Evolutionary conservation across 225 moss, liverwort and hornwort species (phyloP).

Genomic region (Straminergon stramineum): DNA sequence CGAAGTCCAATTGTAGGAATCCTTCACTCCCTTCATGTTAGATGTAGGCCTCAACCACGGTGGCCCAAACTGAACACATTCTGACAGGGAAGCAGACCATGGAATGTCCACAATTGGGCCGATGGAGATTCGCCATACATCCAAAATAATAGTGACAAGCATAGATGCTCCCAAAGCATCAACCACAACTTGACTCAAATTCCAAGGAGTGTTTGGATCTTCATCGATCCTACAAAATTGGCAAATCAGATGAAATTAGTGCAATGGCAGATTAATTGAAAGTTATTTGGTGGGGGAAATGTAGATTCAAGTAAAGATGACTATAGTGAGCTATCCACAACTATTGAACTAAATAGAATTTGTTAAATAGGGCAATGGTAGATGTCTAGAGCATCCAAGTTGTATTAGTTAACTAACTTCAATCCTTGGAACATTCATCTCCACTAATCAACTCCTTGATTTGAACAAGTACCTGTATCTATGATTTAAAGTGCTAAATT

Average conservation of each 20-base stretch:
- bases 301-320: background rate
- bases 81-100: conserved; percentile 61
- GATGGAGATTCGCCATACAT: conserved; percentile 66
- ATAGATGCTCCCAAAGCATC: conserved; percentile 87
- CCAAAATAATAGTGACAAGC: conserved; percentile 83
- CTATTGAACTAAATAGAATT: background rate
- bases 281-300: background rate
- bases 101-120: conserved; percentile 92
- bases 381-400: background rate
- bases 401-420: background rate
- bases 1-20: conserved; percentile 11
- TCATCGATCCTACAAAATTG: conserved; percentile 62
- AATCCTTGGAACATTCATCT: background rate
- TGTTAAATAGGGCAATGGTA: background rate
- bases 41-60: conserved; percentile 75
- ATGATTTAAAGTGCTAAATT: background rate
- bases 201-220: conserved; percentile 53
- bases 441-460: background rate
- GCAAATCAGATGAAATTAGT: background rate
- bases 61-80: conserved; percentile 70
- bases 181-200: conserved; percentile 58
- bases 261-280: background rate
- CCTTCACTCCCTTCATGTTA: conserved; percentile 24
- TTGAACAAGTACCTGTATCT: background rate
- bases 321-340: background rate